These are phyloP conservation scores for Pestalotiopsis fici DNA, from an alignment of 2,329 filamentous ascomycete species.

Conservation along the genomic window DNA sequence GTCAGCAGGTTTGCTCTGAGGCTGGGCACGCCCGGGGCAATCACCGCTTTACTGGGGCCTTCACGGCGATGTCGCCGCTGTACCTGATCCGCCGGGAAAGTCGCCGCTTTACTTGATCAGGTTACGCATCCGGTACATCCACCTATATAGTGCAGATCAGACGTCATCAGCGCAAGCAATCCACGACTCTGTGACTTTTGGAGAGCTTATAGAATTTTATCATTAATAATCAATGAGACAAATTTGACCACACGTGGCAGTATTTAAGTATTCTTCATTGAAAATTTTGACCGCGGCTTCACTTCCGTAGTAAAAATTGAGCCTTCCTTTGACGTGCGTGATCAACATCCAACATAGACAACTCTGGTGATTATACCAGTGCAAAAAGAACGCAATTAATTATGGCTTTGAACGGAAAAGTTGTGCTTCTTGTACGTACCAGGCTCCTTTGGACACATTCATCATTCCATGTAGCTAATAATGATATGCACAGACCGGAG, in stretches of 20 bases:
- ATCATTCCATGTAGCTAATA: background rate
- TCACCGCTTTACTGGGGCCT: background rate
- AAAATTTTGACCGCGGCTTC: background rate
- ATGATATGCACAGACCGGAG: background rate
- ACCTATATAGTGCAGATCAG: background rate
- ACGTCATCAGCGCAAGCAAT: background rate
- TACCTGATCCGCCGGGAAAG: background rate
- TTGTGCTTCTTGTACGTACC: conserved; percentile 1
- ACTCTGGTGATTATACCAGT: background rate
- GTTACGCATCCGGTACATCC: too few relatives aligned
- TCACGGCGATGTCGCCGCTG: background rate
- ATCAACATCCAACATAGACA: background rate
- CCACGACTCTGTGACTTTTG: background rate
- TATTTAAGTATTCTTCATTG: background rate
- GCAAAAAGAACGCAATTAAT: background rate
- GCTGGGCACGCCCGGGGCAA: background rate
- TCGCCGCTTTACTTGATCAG: too few relatives aligned
- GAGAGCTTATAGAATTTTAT: background rate
- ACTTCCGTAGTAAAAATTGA: background rate
- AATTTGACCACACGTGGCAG: background rate
- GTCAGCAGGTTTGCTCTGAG: too few relatives aligned
- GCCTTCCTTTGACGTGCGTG: background rate
- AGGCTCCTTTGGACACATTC: background rate
- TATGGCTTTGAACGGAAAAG: background rate
- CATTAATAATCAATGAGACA: background rate